phyloP scores from a whole-genome alignment of 2,329 filamentous ascomycete genomes.

The Gnomoniopsis sp. region DNA sequence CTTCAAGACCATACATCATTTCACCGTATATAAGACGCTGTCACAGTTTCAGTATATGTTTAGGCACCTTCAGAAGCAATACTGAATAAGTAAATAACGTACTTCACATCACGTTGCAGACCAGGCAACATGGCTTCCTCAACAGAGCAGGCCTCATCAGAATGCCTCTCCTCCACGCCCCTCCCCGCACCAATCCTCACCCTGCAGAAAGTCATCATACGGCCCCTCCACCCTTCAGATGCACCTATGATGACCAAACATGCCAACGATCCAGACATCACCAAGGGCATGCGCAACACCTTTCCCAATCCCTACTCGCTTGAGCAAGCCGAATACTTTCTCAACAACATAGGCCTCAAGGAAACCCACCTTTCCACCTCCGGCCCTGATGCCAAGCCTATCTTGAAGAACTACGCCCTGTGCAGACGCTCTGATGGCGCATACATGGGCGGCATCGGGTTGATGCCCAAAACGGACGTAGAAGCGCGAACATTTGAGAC shows the following conservation, averaged over 20 bases:
- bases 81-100: no score
- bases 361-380: slow-evolving; percentile 19
- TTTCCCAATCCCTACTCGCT: slow-evolving; percentile 46
- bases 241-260: slow-evolving; percentile 30
- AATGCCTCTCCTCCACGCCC: not conserved
- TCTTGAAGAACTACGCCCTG: slow-evolving; percentile 33
- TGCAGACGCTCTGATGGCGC: slow-evolving; percentile 26
- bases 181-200: slow-evolving; percentile 24
- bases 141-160: not conserved
- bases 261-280: slow-evolving; percentile 37
- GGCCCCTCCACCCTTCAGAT: slow-evolving; percentile 37
- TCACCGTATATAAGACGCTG: no score
- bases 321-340: slow-evolving; percentile 35
- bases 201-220: slow-evolving; percentile 34
- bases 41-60: no score
- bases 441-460: slow-evolving; percentile 39
- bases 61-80: no score
- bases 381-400: slow-evolving; percentile 26
- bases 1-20: no score
- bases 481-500: slow-evolving; percentile 43
- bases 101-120: not conserved
- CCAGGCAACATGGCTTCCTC: slow-evolving; percentile 5
- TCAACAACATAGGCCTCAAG: slow-evolving; percentile 23
- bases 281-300: slow-evolving; percentile 36
- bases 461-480: slow-evolving; percentile 34